A percentile compares a stretch with the other conserved stretches of the same genome.
These are phyloP conservation scores for Wickerhamiella slavikovae DNA, from an alignment of 805 yeast species.

Conservation along the genomic window DNA sequence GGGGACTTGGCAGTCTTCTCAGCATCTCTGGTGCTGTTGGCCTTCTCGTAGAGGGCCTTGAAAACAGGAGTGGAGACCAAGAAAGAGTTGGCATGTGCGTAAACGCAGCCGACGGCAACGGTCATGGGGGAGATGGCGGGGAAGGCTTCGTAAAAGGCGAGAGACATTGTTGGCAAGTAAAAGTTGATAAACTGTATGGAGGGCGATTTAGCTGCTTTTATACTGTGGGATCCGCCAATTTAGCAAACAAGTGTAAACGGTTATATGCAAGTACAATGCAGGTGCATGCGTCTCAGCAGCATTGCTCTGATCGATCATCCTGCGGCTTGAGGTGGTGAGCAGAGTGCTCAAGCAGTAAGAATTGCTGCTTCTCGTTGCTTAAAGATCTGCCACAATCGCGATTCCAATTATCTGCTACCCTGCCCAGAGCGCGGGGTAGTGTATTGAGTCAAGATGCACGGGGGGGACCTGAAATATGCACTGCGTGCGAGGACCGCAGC, in stretches of 20 bases:
- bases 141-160: conserved; percentile 9
- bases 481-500: too few relatives aligned
- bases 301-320: too few relatives aligned
- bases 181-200: background rate
- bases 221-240: background rate
- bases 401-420: too few relatives aligned
- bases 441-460: too few relatives aligned
- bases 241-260: background rate
- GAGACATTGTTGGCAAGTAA: conserved; percentile 7
- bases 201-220: background rate
- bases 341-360: too few relatives aligned
- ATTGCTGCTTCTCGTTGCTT: too few relatives aligned
- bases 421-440: too few relatives aligned
- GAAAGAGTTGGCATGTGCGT: conserved; percentile 18
- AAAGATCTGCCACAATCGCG: too few relatives aligned
- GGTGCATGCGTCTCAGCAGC: too few relatives aligned
- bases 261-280: background rate
- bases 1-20: conserved; percentile 19
- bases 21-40: conserved; percentile 15
- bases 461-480: too few relatives aligned
- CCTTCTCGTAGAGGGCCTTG: conserved; percentile 21
- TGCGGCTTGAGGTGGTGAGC: too few relatives aligned
- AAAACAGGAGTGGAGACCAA: conserved; percentile 20
- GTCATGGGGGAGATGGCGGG: conserved; percentile 14
- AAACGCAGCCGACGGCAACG: conserved; percentile 22